These are phyloP conservation scores for Nyctanthes arbortristis DNA, from an alignment of 257 asterid genomes.

Conservation along the genomic window DNA sequence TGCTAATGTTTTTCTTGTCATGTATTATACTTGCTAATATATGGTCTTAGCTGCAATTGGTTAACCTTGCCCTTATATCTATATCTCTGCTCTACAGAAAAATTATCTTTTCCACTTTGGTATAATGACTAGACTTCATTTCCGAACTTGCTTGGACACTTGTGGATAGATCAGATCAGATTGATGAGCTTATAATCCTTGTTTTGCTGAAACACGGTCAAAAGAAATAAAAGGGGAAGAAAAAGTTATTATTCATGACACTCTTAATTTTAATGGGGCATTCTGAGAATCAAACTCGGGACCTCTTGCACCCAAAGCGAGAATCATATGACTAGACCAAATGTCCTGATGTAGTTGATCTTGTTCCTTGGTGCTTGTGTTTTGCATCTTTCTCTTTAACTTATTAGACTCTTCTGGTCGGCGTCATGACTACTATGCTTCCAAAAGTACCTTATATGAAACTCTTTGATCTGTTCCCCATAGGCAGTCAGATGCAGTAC, in stretches of 20 bases:
- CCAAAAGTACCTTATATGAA: no score
- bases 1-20: background rate
- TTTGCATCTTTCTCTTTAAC: background rate
- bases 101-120: background rate
- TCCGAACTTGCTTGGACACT: no score
- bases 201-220: background rate
- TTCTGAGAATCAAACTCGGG: constrained; percentile 17
- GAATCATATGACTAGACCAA: constrained; percentile 90
- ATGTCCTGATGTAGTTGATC: constrained; percentile 41
- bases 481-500: background rate
- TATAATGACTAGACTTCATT: background rate
- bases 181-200: no score
- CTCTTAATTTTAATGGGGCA: constrained; percentile 8
- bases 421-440: no score
- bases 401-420: no score
- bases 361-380: background rate
- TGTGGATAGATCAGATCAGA: no score
- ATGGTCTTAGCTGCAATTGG: background rate
- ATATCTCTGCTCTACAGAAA: background rate
- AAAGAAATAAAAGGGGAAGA: background rate
- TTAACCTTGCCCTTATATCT: background rate
- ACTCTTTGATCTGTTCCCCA: background rate
- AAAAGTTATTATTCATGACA: background rate
- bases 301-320: constrained; percentile 74
- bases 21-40: background rate